A percentile compares a stretch with the other conserved stretches of the same genome.
These are phyloP conservation scores for Cicer bijugum DNA, from an alignment of 306 rosid genomes.

Conservation along the genomic window DNA sequence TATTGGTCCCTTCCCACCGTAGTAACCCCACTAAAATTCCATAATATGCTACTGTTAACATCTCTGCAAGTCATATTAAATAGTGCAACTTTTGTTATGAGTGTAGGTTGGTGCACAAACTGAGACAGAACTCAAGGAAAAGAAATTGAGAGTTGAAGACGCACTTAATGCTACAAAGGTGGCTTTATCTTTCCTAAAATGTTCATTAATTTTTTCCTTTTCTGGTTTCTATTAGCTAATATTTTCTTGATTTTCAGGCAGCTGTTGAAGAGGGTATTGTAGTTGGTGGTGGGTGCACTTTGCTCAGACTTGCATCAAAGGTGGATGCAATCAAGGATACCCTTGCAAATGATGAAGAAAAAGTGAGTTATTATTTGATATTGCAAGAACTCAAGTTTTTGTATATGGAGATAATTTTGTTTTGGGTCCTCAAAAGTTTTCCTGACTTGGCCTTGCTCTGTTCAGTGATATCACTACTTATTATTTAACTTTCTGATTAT, in stretches of 20 bases:
- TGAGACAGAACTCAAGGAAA: constrained; percentile 98
- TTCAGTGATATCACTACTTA: neutral
- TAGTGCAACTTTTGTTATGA: neutral
- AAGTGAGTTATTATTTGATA: constrained; percentile 54
- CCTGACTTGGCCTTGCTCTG: neutral
- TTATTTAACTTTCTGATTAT: neutral
- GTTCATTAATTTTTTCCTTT: neutral
- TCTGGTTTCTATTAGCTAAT: constrained; percentile 11
- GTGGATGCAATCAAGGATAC: constrained; percentile 18
- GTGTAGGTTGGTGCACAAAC: constrained; percentile 99
- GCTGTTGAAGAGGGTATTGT: constrained; percentile 99
- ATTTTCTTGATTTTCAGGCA: constrained; percentile 60
- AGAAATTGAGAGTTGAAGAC: constrained; percentile 96
- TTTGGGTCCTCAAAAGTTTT: constrained; percentile 18
- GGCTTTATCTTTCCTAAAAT: constrained; percentile 6
- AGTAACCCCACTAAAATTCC: neutral
- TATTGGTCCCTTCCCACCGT: constrained; percentile 5
- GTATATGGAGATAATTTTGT: neutral
- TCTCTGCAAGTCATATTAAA: neutral
- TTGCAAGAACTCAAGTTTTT: neutral
- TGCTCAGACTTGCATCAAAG: constrained; percentile 32
- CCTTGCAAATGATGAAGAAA: constrained; percentile 38
- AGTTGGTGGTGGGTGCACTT: constrained; percentile 31
- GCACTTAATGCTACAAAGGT: constrained; percentile 99
- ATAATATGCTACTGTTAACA: neutral